phyloP scores from a whole-genome alignment of 2,329 filamentous ascomycete species.

The Hymenoscyphus fraxineus region DNA sequence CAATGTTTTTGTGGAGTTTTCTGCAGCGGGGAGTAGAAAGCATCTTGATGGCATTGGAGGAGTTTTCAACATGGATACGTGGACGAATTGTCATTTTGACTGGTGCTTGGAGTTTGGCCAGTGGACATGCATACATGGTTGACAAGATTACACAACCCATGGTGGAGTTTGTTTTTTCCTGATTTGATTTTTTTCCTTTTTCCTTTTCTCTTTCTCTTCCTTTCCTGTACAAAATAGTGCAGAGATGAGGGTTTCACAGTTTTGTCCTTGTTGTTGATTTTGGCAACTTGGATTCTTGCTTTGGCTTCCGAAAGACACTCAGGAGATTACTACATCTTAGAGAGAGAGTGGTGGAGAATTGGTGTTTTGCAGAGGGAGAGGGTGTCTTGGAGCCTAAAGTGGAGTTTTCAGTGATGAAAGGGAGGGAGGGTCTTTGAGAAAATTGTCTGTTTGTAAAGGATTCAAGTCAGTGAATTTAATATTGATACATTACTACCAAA shows the following conservation, averaged over 20 bases:
- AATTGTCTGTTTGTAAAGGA: not conserved
- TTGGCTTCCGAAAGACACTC: not conserved
- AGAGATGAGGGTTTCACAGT: not conserved
- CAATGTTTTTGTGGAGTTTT: constrained; percentile 1
- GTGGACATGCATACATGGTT: not conserved
- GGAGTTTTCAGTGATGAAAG: not conserved
- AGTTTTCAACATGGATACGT: not conserved
- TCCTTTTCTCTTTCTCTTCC: not conserved
- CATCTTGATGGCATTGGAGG: not conserved
- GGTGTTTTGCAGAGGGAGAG: not conserved
- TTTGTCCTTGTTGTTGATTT: not conserved
- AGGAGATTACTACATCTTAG: not conserved
- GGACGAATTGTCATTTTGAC: not conserved
- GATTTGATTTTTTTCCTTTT: not conserved
- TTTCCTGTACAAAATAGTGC: not conserved
- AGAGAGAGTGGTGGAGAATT: not conserved
- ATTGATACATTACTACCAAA: not conserved
- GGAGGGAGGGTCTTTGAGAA: not conserved
- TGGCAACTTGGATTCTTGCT: not conserved
- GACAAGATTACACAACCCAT: not conserved
- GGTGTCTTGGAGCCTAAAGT: not conserved
- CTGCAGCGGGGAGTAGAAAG: not conserved
- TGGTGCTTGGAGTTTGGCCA: constrained; percentile 12
- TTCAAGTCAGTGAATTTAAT: not conserved
- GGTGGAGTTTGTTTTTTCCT: not conserved